These are phyloP conservation scores for Tetrapisispora arboricola DNA, from an alignment of 805 yeast genomes.

Conservation along the genomic window DNA sequence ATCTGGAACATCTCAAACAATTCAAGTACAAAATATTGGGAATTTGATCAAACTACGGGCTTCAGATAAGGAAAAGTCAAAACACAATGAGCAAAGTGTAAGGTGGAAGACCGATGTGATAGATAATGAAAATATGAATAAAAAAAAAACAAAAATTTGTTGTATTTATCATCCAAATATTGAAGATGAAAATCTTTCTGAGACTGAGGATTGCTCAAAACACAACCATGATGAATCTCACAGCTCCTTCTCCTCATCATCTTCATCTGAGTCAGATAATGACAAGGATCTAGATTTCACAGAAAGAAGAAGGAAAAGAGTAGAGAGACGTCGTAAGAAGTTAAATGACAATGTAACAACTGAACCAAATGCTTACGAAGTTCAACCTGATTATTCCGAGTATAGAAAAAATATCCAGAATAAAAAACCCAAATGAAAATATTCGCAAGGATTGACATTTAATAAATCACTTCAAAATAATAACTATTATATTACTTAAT, in stretches of 20 bases:
- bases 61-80: neutral
- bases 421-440: too few species aligned
- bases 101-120: conserved; percentile 75
- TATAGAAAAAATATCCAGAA: conserved; percentile 2
- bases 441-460: too few species aligned
- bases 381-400: conserved; percentile 56
- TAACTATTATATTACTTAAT: too few species aligned
- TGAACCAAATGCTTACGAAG: conserved; percentile 79
- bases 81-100: conserved; percentile 1
- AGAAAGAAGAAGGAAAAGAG: conserved; percentile 27
- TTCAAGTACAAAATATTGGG: conserved; percentile 12
- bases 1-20: conserved; percentile 17
- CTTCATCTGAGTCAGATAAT: conserved; percentile 35
- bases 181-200: conserved; percentile 49
- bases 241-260: conserved; percentile 14
- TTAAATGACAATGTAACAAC: conserved; percentile 21
- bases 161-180: conserved; percentile 76
- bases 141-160: conserved; percentile 85
- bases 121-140: conserved; percentile 82
- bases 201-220: conserved; percentile 27
- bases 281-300: conserved; percentile 27
- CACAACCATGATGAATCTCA: conserved; percentile 9
- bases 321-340: conserved; percentile 27
- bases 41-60: conserved; percentile 24
- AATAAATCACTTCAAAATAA: too few species aligned